These are phyloP conservation scores for Psidium friedrichsthalianum DNA, from an alignment of 345 rosid genomes.

Conservation along the genomic window DNA sequence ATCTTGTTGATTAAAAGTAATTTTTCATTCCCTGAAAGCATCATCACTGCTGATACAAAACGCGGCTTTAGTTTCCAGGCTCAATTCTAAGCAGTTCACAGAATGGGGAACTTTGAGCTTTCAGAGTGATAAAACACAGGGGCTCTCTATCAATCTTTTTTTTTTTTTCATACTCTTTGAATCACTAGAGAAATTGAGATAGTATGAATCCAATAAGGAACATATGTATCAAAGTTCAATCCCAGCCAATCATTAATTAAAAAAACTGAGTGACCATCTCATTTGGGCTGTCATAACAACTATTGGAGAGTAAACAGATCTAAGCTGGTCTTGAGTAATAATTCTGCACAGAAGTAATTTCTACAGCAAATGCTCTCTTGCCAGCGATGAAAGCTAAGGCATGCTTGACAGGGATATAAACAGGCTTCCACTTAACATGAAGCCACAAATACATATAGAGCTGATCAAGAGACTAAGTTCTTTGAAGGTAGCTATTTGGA, in stretches of 20 bases:
- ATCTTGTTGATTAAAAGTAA: background rate
- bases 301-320: background rate
- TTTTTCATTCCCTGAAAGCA: background rate
- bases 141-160: accelerated
- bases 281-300: background rate
- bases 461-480: background rate
- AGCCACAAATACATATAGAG: background rate
- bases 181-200: background rate
- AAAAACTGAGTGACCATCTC: background rate
- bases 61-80: background rate
- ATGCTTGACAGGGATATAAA: background rate
- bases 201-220: background rate
- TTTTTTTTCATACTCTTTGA: background rate
- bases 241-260: background rate
- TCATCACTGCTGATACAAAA: background rate
- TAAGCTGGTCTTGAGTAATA: background rate
- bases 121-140: background rate
- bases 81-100: background rate
- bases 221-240: background rate
- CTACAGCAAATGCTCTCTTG: background rate
- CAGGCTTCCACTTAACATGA: background rate
- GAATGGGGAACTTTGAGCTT: background rate
- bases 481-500: background rate
- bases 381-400: background rate
- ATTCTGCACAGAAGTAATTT: background rate